These are phyloP conservation scores for Pseudopithomyces chartarum DNA, from an alignment of 2,329 filamentous ascomycete species.

Conservation along the genomic window DNA sequence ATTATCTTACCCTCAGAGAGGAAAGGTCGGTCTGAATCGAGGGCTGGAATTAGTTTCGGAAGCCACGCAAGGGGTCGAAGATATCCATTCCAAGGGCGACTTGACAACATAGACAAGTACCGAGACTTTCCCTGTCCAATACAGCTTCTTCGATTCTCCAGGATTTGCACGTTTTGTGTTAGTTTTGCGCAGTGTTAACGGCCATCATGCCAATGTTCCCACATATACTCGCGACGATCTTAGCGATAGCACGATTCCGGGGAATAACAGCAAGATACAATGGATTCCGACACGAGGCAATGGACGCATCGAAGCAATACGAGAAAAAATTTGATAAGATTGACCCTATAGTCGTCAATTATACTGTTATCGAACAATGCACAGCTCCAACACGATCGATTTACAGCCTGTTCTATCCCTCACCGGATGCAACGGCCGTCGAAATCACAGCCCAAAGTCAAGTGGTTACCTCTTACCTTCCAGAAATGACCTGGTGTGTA, in stretches of 20 bases:
- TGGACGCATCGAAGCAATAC: conserved; percentile 17
- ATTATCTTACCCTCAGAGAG: too few relatives aligned
- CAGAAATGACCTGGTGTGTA: conserved; percentile 50
- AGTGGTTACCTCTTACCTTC: conserved; percentile 49
- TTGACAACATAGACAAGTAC: conserved; percentile 4
- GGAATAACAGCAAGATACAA: conserved; percentile 13
- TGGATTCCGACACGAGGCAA: conserved; percentile 20
- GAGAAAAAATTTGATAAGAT: conserved; percentile 1
- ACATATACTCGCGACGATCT: conserved; percentile 10
- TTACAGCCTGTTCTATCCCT: conserved; percentile 48
- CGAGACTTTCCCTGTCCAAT: conserved; percentile 1
- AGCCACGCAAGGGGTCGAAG: not conserved
- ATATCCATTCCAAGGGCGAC: conserved; percentile 9
- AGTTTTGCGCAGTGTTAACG: not conserved
- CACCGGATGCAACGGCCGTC: conserved; percentile 48
- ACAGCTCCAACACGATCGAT: conserved; percentile 22
- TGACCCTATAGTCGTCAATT: conserved; percentile 13
- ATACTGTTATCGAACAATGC: conserved; percentile 23
- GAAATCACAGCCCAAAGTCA: conserved; percentile 51
- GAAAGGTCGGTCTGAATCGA: too few relatives aligned
- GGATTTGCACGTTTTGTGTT: not conserved
- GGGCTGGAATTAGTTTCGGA: not conserved
- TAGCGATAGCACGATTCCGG: conserved; percentile 11
- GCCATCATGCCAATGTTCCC: conserved; percentile 13
- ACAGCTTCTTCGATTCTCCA: not conserved